Conservation (phyloP, 495 filamentous ascomycete genomes). For the Amniculicola lignicola region DNA sequence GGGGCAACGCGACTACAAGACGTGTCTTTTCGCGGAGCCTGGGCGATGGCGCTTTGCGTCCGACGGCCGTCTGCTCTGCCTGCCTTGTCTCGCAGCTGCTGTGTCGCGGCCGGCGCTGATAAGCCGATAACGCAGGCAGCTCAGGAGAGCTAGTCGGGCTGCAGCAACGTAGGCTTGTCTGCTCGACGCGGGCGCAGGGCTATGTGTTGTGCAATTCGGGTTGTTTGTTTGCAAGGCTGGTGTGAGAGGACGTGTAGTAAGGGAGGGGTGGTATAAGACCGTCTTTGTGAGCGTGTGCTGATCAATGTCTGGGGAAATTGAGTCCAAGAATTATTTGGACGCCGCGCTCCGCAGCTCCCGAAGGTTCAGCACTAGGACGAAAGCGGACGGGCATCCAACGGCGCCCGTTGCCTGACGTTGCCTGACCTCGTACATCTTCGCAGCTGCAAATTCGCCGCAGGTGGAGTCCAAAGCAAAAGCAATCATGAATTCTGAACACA, state of each 20-base stretch:
- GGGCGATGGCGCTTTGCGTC: background rate
- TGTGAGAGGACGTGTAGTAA: background rate
- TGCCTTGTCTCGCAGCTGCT: background rate
- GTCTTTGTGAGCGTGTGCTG: background rate
- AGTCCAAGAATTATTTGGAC: background rate
- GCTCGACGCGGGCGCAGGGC: too few relatives aligned
- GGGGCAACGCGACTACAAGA: too few relatives aligned
- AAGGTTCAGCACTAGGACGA: too few relatives aligned
- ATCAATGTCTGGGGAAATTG: background rate
- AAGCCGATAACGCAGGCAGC: constrained; percentile 22
- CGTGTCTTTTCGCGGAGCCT: too few relatives aligned
- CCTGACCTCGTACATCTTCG: too few relatives aligned
- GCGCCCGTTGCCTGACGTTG: too few relatives aligned
- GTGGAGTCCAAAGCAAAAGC: too few relatives aligned
- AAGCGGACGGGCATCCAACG: background rate
- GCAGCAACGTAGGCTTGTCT: too few relatives aligned
- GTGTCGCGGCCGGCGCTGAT: constrained; percentile 5
- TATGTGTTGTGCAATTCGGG: too few relatives aligned
- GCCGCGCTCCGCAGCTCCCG: constrained; percentile 4
- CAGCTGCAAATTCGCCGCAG: too few relatives aligned
- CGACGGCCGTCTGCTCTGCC: background rate
- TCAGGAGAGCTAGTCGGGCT: constrained; percentile 20
- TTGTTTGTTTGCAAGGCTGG: background rate
- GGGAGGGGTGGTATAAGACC: background rate
- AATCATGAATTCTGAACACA: too few relatives aligned